Evolutionary conservation across 2,329 filamentous ascomycete species (phyloP).

Genomic region (Aspergillus sp.): DNA sequence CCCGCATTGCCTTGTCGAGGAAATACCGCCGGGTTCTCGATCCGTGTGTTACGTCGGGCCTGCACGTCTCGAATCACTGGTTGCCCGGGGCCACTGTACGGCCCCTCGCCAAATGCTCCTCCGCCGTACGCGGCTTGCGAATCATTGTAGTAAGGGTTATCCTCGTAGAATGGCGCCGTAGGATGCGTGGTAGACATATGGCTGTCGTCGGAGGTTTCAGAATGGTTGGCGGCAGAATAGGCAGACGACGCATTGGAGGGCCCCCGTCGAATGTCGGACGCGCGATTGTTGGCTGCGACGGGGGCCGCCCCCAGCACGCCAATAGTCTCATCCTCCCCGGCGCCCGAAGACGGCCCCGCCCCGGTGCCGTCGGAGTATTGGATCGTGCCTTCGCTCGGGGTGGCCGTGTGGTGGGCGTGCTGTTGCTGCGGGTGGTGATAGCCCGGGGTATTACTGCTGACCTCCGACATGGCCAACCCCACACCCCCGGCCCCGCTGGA

Average conservation of each 20-base stretch:
- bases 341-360: constrained; percentile 48
- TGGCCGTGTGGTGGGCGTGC: constrained; percentile 39
- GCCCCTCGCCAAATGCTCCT: constrained; percentile 49
- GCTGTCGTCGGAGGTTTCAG: constrained; percentile 53
- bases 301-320: constrained; percentile 67
- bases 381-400: constrained; percentile 55
- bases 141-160: constrained; percentile 49
- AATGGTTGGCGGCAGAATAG: constrained; percentile 75
- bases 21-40: constrained; percentile 82
- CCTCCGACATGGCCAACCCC: constrained; percentile 64
- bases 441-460: constrained; percentile 46
- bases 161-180: constrained; percentile 46
- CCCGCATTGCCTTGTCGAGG: constrained; percentile 85
- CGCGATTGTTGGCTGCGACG: constrained; percentile 56
- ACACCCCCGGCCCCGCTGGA: constrained; percentile 55
- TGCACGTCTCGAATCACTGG: constrained; percentile 90
- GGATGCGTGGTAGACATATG: constrained; percentile 40
- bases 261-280: constrained; percentile 69
- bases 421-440: constrained; percentile 25
- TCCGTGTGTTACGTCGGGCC: constrained; percentile 84
- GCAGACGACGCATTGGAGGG: constrained; percentile 93
- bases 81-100: constrained; percentile 49
- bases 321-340: constrained; percentile 71
- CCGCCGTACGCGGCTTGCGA: constrained; percentile 39
- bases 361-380: constrained; percentile 50